phyloP scores from a whole-genome alignment of 371 early-diverging fungal genomes.

The Cokeromyces recurvatus region DNA sequence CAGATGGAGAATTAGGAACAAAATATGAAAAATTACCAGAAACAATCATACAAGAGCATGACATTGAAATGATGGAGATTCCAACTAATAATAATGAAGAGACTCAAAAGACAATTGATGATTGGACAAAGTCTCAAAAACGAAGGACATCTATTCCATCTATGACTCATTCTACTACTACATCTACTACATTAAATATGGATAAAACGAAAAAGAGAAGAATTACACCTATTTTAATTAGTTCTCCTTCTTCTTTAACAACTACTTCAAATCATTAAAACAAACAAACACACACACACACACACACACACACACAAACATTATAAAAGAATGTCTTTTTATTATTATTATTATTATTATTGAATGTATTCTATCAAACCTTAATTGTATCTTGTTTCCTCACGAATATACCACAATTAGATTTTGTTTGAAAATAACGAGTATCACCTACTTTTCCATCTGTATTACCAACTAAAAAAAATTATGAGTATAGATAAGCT shows the following conservation, averaged over 20 bases:
- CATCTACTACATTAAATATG: not conserved
- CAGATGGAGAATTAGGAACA: conserved; percentile 53
- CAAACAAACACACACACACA: too few relatives aligned
- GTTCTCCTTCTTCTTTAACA: too few relatives aligned
- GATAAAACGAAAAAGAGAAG: conserved; percentile 30
- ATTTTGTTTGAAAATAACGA: conserved; percentile 39
- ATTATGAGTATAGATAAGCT: not conserved
- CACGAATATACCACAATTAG: conserved; percentile 38
- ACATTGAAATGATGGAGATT: conserved; percentile 30
- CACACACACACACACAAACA: too few relatives aligned
- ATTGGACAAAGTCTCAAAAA: not conserved
- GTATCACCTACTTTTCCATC: conserved; percentile 33
- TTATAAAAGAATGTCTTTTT: too few relatives aligned
- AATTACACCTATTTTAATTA: conserved; percentile 34
- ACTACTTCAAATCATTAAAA: too few relatives aligned
- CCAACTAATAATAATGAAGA: not conserved
- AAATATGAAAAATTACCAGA: conserved; percentile 19
- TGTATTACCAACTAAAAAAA: conserved; percentile 33
- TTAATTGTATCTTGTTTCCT: conserved; percentile 27
- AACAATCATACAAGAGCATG: conserved; percentile 3
- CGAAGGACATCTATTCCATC: conserved; percentile 1
- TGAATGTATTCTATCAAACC: too few relatives aligned
- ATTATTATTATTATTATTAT: too few relatives aligned
- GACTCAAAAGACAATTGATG: not conserved
- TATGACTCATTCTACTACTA: not conserved